A percentile compares a stretch with the other conserved stretches of the same genome.
These are phyloP conservation scores for Alternaria arbusti DNA, from an alignment of 2,329 filamentous ascomycete species.

Conservation along the genomic window DNA sequence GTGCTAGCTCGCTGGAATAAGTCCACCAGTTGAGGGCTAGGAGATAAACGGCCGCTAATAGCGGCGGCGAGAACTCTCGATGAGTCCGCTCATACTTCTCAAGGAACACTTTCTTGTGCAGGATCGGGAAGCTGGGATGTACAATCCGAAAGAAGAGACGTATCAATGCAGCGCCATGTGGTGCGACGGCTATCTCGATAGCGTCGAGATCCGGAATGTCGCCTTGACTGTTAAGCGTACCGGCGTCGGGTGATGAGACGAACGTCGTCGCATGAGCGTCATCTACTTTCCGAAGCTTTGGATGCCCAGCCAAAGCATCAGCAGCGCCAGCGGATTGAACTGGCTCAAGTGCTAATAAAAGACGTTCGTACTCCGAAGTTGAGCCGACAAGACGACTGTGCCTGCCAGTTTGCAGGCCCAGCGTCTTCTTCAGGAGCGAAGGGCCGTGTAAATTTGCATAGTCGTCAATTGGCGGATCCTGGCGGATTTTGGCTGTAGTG, in stretches of 20 bases:
- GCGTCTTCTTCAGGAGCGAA: conserved; percentile 43
- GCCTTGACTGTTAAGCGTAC: conserved; percentile 36
- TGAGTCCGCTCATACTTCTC: conserved; percentile 66
- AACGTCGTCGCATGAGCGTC: conserved; percentile 29
- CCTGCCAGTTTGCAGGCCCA: conserved; percentile 42
- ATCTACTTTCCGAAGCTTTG: conserved; percentile 34
- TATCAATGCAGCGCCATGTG: conserved; percentile 73
- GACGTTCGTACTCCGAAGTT: conserved; percentile 38
- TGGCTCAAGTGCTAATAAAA: conserved; percentile 28
- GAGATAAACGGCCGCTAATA: conserved; percentile 67
- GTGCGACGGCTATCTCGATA: conserved; percentile 73
- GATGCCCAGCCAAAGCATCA: conserved; percentile 13
- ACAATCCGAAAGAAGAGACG: conserved; percentile 74
- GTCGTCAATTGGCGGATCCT: conserved; percentile 36
- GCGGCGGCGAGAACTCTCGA: conserved; percentile 64
- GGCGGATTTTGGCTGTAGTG: conserved; percentile 21
- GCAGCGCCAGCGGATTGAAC: conserved; percentile 15
- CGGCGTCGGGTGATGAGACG: conserved; percentile 33
- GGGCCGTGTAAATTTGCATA: conserved; percentile 44
- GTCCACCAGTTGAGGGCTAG: conserved; percentile 68
- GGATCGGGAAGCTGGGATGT: conserved; percentile 64
- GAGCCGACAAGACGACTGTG: conserved; percentile 39
- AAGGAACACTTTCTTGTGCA: conserved; percentile 67
- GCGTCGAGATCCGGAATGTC: conserved; percentile 64
- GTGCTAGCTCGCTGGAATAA: conserved; percentile 61